Evolutionary conservation across 192 early-diverging fungal genomes (phyloP).

Genomic region (Gamsiella multidivaricata): DNA sequence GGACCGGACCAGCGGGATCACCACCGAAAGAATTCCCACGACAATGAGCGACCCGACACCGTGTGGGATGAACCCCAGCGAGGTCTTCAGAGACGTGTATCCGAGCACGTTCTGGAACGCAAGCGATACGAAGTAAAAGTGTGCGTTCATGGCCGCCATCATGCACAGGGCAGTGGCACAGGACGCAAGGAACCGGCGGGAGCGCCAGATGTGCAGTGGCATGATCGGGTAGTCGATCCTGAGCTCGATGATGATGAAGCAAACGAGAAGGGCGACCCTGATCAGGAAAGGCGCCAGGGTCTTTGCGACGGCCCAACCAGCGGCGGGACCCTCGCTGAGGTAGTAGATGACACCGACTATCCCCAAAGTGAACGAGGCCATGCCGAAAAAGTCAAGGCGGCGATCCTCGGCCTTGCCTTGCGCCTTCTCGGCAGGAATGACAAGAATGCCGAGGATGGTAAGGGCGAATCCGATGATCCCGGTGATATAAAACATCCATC

Average conservation of each 20-base stretch:
- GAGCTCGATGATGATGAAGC: slow-evolving; percentile 21
- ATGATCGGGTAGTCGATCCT: slow-evolving; percentile 40
- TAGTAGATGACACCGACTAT: slow-evolving; percentile 43
- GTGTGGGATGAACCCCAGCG: slow-evolving; percentile 11
- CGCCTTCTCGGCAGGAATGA: slow-evolving; percentile 29
- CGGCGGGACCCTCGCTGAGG: slow-evolving; percentile 37
- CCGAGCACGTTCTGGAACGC: slow-evolving; percentile 33
- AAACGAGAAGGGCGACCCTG: slow-evolving; percentile 12
- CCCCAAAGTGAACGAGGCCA: slow-evolving; percentile 24
- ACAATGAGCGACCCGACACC: slow-evolving; percentile 24
- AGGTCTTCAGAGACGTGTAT: slow-evolving; percentile 26
- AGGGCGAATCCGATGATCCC: slow-evolving; percentile 34
- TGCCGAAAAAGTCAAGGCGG: slow-evolving; percentile 40
- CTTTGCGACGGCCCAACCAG: slow-evolving; percentile 24
- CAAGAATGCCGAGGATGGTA: slow-evolving; percentile 22
- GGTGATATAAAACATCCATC: slow-evolving; percentile 56
- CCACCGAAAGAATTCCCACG: neutral
- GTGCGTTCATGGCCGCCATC: slow-evolving; percentile 18
- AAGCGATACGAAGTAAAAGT: slow-evolving; percentile 22
- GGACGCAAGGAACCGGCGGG: slow-evolving; percentile 26
- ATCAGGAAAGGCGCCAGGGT: slow-evolving; percentile 27
- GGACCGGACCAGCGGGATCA: slow-evolving; percentile 7
- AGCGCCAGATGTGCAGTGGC: slow-evolving; percentile 42
- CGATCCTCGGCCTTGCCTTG: slow-evolving; percentile 21
- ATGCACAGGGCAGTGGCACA: slow-evolving; percentile 6